Conservation (phyloP, 495 filamentous ascomycete species). For the Xylaria longipes region DNA sequence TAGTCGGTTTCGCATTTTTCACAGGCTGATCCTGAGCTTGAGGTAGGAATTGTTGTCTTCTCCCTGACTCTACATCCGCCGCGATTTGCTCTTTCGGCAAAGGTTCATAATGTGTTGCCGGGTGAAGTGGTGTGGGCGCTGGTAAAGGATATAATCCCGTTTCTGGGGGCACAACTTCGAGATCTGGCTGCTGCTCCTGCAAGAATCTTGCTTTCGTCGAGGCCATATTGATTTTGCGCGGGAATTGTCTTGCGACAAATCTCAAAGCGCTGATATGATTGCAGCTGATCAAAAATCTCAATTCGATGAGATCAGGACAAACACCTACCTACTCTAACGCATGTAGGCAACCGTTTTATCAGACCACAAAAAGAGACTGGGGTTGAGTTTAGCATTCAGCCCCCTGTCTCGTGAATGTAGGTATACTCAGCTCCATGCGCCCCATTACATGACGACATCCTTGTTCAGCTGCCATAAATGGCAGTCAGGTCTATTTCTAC, state of each 20-base stretch:
- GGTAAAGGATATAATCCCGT: constrained; percentile 33
- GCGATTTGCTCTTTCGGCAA: constrained; percentile 4
- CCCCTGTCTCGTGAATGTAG: constrained; percentile 1
- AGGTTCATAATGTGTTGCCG: constrained; percentile 20
- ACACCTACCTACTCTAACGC: neutral
- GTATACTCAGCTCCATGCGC: neutral
- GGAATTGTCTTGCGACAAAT: constrained; percentile 3
- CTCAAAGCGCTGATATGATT: neutral
- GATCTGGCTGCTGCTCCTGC: constrained; percentile 17
- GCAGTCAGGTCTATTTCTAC: neutral
- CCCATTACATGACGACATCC: neutral
- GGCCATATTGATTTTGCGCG: neutral
- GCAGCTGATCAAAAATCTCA: neutral
- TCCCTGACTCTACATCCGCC: constrained; percentile 12
- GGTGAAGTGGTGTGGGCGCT: constrained; percentile 10
- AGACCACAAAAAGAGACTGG: neutral
- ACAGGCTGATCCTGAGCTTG: constrained; percentile 17
- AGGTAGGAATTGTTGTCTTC: constrained; percentile 18
- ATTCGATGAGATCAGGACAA: neutral
- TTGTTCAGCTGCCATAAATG: constrained; percentile 1
- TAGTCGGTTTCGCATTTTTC: neutral
- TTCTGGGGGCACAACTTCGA: constrained; percentile 36
- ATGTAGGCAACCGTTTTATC: neutral
- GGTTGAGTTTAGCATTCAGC: neutral
- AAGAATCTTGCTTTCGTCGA: neutral